Conservation (phyloP, 2,329 filamentous ascomycete genomes). For the Leptographium procerum region DNA sequence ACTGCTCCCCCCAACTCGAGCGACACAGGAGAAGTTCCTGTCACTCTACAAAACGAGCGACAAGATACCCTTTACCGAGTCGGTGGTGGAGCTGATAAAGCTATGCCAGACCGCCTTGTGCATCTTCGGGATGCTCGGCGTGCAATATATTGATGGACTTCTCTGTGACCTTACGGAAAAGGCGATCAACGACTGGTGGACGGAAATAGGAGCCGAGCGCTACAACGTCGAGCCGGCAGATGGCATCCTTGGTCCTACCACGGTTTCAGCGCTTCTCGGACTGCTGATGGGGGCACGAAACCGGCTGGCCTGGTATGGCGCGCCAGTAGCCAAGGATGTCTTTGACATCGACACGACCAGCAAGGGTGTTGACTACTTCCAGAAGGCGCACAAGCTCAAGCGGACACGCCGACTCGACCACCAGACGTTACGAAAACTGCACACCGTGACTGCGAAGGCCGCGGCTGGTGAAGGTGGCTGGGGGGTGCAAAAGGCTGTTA, state of each 20-base stretch:
- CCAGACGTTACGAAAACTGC: constrained; percentile 69
- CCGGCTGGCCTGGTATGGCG: constrained; percentile 71
- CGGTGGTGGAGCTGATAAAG: constrained; percentile 81
- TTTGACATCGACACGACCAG: constrained; percentile 80
- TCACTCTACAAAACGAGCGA: constrained; percentile 84
- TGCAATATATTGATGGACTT: constrained; percentile 81
- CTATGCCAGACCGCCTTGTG: constrained; percentile 82
- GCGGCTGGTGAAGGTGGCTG: constrained; percentile 80
- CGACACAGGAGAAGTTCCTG: constrained; percentile 82
- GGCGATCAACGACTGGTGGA: constrained; percentile 92
- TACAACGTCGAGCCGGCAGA: constrained; percentile 90
- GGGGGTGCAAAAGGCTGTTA: constrained; percentile 87
- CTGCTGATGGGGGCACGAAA: constrained; percentile 85
- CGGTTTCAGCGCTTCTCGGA: constrained; percentile 76
- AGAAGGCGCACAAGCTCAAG: constrained; percentile 75
- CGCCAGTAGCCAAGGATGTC: constrained; percentile 78
- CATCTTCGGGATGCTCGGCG: constrained; percentile 77
- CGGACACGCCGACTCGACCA: constrained; percentile 71
- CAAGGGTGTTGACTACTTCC: constrained; percentile 74
- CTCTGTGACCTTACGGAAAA: constrained; percentile 89
- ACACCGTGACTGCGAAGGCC: constrained; percentile 77
- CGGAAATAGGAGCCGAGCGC: constrained; percentile 80
- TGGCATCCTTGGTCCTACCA: constrained; percentile 83
- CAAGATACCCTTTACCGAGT: constrained; percentile 62
- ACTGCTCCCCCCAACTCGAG: constrained; percentile 63